Percentiles rank a stretch among this genome's conserved stretches.
Evolutionary conservation across 805 yeast species (phyloP).

Genomic region (Yamadazyma scolyti): DNA sequence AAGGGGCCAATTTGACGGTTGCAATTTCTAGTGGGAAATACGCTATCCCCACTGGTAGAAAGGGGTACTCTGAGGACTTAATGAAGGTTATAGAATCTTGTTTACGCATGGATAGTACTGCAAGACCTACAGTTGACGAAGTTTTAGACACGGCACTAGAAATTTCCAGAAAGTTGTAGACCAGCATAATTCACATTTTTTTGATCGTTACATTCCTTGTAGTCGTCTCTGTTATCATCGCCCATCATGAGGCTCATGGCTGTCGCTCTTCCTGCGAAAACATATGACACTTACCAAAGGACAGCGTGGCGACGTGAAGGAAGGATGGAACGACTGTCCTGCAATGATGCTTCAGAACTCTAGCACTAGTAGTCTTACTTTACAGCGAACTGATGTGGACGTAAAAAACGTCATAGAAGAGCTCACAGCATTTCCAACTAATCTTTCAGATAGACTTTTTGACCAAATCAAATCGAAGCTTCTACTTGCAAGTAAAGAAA

Average conservation of each 20-base stretch:
- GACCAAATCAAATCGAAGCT: slow-evolving; percentile 42
- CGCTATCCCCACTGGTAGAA: slow-evolving; percentile 49
- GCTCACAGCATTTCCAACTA: slow-evolving; percentile 15
- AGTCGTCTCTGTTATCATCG: no score
- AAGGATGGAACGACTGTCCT: slow-evolving; percentile 68
- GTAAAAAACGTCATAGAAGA: slow-evolving; percentile 7
- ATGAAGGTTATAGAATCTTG: slow-evolving; percentile 58
- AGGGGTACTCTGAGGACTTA: slow-evolving; percentile 51
- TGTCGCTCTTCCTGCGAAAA: no score
- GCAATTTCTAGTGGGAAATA: slow-evolving; percentile 72
- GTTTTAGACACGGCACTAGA: slow-evolving; percentile 50
- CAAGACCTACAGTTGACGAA: slow-evolving; percentile 63
- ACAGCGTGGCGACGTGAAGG: slow-evolving; percentile 36
- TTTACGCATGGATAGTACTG: slow-evolving; percentile 54
- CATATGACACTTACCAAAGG: slow-evolving; percentile 32
- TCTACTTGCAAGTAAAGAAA: no score
- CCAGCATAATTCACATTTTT: background rate
- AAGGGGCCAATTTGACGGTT: slow-evolving; percentile 76
- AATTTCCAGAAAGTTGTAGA: slow-evolving; percentile 17
- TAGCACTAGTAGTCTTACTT: slow-evolving; percentile 4
- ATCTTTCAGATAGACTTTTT: slow-evolving; percentile 40
- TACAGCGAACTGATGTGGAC: slow-evolving; percentile 1
- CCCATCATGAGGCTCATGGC: no score
- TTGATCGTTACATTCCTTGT: no score
- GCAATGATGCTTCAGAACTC: slow-evolving; percentile 18